Evolutionary conservation across 805 yeast genomes (phyloP).

Genomic region (Suhomyces sp.): DNA sequence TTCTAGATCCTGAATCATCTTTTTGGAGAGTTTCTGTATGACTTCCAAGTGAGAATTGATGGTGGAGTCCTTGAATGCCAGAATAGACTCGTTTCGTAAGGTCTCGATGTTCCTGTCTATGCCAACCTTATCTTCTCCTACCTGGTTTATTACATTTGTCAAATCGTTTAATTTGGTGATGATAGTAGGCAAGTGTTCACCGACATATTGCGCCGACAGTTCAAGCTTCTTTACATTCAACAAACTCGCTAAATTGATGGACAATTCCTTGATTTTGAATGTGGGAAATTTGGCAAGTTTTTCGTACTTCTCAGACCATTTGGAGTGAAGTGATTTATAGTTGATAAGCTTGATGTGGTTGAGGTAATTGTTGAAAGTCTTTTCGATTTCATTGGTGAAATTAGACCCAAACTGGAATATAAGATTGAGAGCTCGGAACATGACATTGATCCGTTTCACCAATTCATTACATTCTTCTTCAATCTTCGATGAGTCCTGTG

Average conservation of each 20-base stretch:
- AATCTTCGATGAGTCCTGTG: slow-evolving; percentile 37
- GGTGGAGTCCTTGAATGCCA: slow-evolving; percentile 20
- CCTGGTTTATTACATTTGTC: slow-evolving; percentile 32
- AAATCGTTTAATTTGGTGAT: slow-evolving; percentile 30
- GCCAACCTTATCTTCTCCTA: slow-evolving; percentile 31
- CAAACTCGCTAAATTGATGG: slow-evolving; percentile 27
- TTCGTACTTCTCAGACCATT: slow-evolving; percentile 34
- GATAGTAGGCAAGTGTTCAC: slow-evolving; percentile 27
- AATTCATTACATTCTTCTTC: slow-evolving; percentile 26
- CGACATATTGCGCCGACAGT: slow-evolving; percentile 27
- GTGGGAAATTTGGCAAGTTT: slow-evolving; percentile 36
- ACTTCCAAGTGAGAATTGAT: slow-evolving; percentile 1
- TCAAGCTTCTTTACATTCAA: slow-evolving; percentile 28
- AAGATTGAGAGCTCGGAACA: slow-evolving; percentile 46
- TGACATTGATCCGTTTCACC: slow-evolving; percentile 32
- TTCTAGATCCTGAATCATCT: slow-evolving; percentile 20
- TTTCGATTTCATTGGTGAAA: slow-evolving; percentile 49
- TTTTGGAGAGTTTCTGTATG: slow-evolving; percentile 6
- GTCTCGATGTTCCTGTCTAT: slow-evolving; percentile 43
- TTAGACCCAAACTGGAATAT: slow-evolving; percentile 49
- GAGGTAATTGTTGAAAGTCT: slow-evolving; percentile 39
- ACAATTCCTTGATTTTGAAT: slow-evolving; percentile 29
- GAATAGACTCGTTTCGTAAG: slow-evolving; percentile 37
- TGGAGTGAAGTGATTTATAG: slow-evolving; percentile 39
- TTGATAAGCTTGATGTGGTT: slow-evolving; percentile 36